phyloP scores from a whole-genome alignment of 768 basidiomycete species.

The Amanita muscaria region DNA sequence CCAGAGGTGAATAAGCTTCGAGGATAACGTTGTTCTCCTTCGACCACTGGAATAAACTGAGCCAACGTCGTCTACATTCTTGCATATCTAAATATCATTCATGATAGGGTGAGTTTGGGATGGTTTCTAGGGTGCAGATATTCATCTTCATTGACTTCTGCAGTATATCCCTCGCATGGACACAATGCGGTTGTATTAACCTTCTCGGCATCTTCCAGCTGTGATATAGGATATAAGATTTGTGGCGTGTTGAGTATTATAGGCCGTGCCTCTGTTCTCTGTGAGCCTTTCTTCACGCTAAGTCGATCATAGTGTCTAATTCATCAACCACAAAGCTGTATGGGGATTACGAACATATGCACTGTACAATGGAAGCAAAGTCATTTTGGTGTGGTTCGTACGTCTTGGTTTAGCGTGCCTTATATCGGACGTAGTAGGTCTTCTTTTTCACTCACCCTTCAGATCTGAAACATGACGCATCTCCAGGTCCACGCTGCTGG shows the following conservation, averaged over 20 bases:
- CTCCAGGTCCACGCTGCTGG: neutral
- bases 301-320: neutral
- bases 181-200: no score
- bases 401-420: slow-evolving; percentile 16
- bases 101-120: no score
- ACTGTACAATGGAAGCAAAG: slow-evolving; percentile 13
- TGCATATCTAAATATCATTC: slow-evolving; percentile 14
- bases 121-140: no score
- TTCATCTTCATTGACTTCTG: no score
- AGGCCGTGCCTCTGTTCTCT: slow-evolving; percentile 20
- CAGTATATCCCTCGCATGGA: no score
- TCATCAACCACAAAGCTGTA: slow-evolving; percentile 3
- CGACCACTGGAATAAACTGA: slow-evolving; percentile 66
- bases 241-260: slow-evolving; percentile 22
- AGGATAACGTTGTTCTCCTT: slow-evolving; percentile 56
- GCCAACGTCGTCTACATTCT: slow-evolving; percentile 22
- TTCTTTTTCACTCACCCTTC: no score
- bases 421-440: slow-evolving; percentile 19
- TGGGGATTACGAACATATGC: slow-evolving; percentile 16
- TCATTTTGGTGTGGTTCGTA: slow-evolving; percentile 14
- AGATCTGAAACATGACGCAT: no score
- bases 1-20: slow-evolving; percentile 73
- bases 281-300: slow-evolving; percentile 13
- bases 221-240: slow-evolving; percentile 20
- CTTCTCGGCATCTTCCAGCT: slow-evolving; percentile 18